Evolutionary conservation across 768 basidiomycete species (phyloP).

Genomic region (Suillus subluteus): DNA sequence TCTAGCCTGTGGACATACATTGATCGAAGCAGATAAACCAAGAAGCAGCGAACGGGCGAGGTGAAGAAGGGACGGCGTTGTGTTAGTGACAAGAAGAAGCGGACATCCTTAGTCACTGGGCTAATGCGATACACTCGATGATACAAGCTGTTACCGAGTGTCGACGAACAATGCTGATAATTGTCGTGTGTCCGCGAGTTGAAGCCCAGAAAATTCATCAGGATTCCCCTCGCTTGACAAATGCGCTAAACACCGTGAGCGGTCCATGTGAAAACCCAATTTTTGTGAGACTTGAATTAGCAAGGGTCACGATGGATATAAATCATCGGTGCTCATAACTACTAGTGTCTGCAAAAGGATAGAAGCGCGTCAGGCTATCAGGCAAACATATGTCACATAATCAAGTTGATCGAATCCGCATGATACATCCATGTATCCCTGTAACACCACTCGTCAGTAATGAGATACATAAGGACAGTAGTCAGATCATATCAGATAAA

Average conservation of each 20-base stretch:
- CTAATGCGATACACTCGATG: not conserved
- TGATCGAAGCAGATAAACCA: not conserved
- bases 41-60: not conserved
- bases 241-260: not conserved
- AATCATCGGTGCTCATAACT: not conserved
- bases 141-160: not conserved
- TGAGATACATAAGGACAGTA: not conserved
- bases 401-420: not conserved
- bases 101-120: not conserved
- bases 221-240: not conserved
- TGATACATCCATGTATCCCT: not conserved
- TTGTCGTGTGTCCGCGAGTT: not conserved
- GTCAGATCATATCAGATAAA: conserved; percentile 2
- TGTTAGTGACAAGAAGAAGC: not conserved
- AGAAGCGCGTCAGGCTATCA: too few relatives aligned
- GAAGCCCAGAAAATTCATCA: not conserved
- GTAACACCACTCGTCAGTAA: not conserved
- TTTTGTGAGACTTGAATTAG: not conserved
- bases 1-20: conserved; percentile 32
- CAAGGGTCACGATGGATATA: not conserved
- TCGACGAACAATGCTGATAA: not conserved
- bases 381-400: too few relatives aligned
- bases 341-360: not conserved
- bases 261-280: not conserved
- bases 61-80: not conserved